Evolutionary conservation across 2,329 filamentous ascomycete genomes (phyloP).

Genomic region (Penicillium sumatraense): DNA sequence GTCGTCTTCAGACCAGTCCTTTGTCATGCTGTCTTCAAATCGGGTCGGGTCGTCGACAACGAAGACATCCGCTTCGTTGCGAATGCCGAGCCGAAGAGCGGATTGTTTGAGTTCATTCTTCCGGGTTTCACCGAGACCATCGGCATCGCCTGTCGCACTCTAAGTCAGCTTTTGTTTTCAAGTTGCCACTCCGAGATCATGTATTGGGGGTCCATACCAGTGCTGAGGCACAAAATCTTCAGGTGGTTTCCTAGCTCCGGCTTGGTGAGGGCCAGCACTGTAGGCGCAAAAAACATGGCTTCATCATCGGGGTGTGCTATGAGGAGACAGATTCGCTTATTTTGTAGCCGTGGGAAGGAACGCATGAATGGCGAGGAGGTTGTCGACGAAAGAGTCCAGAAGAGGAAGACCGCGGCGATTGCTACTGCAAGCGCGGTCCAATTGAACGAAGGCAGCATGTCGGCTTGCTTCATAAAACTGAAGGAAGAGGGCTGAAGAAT

Average conservation of each 20-base stretch:
- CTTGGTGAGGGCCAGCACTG: constrained; percentile 79
- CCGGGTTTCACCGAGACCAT: constrained; percentile 81
- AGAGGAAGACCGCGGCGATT: constrained; percentile 48
- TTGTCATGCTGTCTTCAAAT: constrained; percentile 89
- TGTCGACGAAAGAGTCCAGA: constrained; percentile 48
- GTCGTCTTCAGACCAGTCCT: constrained; percentile 72
- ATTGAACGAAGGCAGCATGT: constrained; percentile 28
- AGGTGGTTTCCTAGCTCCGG: constrained; percentile 85
- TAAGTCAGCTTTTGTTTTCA: background rate
- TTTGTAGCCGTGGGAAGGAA: constrained; percentile 65
- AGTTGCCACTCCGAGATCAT: background rate
- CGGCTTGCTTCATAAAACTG: background rate
- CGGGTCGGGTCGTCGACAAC: constrained; percentile 76
- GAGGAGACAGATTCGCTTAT: constrained; percentile 87
- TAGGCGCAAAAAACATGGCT: constrained; percentile 98
- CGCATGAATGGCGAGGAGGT: constrained; percentile 43
- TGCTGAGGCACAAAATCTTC: constrained; percentile 91
- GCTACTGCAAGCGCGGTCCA: constrained; percentile 36
- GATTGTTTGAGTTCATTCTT: constrained; percentile 84
- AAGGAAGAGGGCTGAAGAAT: background rate
- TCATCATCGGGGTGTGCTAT: constrained; percentile 99
- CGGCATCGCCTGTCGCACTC: constrained; percentile 69
- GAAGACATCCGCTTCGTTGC: constrained; percentile 76
- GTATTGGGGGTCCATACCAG: constrained; percentile 57
- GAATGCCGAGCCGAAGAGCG: constrained; percentile 75